Conservation (phyloP, 306 rosid species). For the Biancaea sappan region DNA sequence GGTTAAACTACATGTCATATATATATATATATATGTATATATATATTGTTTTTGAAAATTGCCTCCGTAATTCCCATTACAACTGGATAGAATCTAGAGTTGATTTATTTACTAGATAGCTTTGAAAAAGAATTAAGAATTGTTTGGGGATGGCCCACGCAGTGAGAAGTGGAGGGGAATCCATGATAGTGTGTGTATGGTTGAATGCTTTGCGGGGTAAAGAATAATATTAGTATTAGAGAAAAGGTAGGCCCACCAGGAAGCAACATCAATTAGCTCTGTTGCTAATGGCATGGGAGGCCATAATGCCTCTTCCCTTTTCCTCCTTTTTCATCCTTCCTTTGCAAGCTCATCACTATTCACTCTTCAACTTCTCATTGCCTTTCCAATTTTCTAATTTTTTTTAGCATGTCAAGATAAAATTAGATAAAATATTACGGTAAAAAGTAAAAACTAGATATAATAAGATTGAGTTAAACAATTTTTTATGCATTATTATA, state of each 20-base stretch:
- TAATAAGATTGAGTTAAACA: no score
- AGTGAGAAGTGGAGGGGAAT: conserved; percentile 50
- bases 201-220: conserved; percentile 44
- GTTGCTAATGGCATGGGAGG: conserved; percentile 69
- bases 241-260: conserved; percentile 52
- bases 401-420: no score
- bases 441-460: no score
- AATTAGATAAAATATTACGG: no score
- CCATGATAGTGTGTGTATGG: conserved; percentile 55
- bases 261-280: conserved; percentile 60
- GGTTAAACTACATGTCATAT: no score
- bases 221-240: conserved; percentile 30
- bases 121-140: conserved; percentile 23
- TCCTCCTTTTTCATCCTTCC: conserved; percentile 28
- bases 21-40: no score
- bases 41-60: no score
- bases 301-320: conserved; percentile 58
- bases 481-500: no score
- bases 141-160: conserved; percentile 44
- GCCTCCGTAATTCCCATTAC: no score
- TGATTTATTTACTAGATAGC: conserved; percentile 16
- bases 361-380: conserved; percentile 5
- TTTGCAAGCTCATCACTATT: conserved; percentile 30
- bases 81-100: no score
- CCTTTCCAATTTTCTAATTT: no score